Percentiles rank a stretch among this genome's conserved stretches.
phyloP scores from a whole-genome alignment of 768 basidiomycete genomes.

The Boletus pseudo-olivaceus region DNA sequence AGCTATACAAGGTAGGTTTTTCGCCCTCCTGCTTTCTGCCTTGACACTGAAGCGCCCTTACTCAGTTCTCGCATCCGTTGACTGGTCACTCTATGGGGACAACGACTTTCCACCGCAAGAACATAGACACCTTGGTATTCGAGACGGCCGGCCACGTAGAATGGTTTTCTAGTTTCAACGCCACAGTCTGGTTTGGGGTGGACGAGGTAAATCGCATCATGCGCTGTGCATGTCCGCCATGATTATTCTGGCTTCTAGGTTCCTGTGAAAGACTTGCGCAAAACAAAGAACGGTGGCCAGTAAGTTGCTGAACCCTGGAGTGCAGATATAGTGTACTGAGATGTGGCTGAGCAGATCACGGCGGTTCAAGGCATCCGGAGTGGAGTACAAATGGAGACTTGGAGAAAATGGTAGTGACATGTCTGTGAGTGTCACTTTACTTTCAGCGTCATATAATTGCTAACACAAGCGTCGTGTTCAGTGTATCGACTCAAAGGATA shows the following conservation, averaged over 20 bases:
- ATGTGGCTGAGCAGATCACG: slow-evolving; percentile 39
- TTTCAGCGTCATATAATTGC: background rate
- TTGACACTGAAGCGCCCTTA: background rate
- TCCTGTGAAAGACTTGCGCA: slow-evolving; percentile 46
- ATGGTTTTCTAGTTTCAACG: slow-evolving; percentile 46
- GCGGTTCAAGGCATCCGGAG: slow-evolving; percentile 46
- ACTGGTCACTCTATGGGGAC: slow-evolving; percentile 40
- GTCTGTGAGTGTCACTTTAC: slow-evolving; percentile 35
- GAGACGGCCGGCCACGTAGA: slow-evolving; percentile 54
- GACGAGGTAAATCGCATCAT: slow-evolving; percentile 35
- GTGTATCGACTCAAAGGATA: slow-evolving; percentile 50
- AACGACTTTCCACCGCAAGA: slow-evolving; percentile 49
- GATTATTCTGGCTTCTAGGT: slow-evolving; percentile 26
- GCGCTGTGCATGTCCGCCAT: background rate
- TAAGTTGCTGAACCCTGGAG: slow-evolving; percentile 22
- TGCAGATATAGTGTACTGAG: background rate
- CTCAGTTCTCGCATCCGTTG: slow-evolving; percentile 44
- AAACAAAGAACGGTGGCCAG: slow-evolving; percentile 50
- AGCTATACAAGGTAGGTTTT: slow-evolving; percentile 42
- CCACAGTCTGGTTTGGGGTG: slow-evolving; percentile 46
- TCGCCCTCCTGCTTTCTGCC: background rate
- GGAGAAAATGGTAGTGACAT: slow-evolving; percentile 42
- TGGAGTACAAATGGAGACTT: slow-evolving; percentile 58
- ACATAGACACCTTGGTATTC: slow-evolving; percentile 40
- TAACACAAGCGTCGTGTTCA: slow-evolving; percentile 18